Evolutionary conservation across 108 stramenopile genomes (phyloP).

Genomic region (Cyclotella cryptica): DNA sequence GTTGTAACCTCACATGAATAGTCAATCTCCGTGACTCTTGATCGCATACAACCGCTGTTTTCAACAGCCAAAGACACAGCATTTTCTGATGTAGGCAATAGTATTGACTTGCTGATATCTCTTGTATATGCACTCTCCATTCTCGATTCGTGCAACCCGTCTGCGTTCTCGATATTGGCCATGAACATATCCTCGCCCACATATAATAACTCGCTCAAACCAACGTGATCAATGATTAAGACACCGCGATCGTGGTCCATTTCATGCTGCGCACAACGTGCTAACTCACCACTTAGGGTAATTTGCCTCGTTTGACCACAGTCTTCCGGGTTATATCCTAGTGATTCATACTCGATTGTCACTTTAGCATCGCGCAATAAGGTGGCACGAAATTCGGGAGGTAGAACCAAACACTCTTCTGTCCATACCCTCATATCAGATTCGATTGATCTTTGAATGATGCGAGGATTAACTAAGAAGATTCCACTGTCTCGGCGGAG

Average conservation of each 20-base stretch:
- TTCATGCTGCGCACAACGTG: slow-evolving; percentile 83
- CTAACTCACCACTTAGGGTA: slow-evolving; percentile 60
- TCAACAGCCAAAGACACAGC: slow-evolving; percentile 7
- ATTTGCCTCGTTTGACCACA: slow-evolving; percentile 33
- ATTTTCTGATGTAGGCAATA: slow-evolving; percentile 14
- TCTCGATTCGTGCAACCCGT: slow-evolving; percentile 46
- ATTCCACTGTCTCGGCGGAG: slow-evolving; percentile 26
- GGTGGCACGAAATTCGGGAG: slow-evolving; percentile 76
- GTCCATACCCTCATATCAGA: slow-evolving; percentile 77
- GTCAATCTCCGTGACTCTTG: background rate
- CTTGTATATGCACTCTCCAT: slow-evolving; percentile 48
- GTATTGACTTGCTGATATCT: slow-evolving; percentile 27
- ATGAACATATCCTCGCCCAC: slow-evolving; percentile 70
- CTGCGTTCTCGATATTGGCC: slow-evolving; percentile 68
- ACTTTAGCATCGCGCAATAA: slow-evolving; percentile 77
- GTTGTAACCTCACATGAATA: background rate
- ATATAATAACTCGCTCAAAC: slow-evolving; percentile 65
- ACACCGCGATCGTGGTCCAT: slow-evolving; percentile 89
- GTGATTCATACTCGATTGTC: slow-evolving; percentile 64
- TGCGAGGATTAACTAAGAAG: slow-evolving; percentile 77
- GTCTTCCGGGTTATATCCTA: slow-evolving; percentile 17
- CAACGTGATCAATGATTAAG: slow-evolving; percentile 83
- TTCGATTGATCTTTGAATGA: slow-evolving; percentile 75
- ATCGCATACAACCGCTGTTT: background rate
- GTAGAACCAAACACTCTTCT: slow-evolving; percentile 84